Conservation (phyloP, 345 rosid species). For the Eucalyptus polybractea region DNA sequence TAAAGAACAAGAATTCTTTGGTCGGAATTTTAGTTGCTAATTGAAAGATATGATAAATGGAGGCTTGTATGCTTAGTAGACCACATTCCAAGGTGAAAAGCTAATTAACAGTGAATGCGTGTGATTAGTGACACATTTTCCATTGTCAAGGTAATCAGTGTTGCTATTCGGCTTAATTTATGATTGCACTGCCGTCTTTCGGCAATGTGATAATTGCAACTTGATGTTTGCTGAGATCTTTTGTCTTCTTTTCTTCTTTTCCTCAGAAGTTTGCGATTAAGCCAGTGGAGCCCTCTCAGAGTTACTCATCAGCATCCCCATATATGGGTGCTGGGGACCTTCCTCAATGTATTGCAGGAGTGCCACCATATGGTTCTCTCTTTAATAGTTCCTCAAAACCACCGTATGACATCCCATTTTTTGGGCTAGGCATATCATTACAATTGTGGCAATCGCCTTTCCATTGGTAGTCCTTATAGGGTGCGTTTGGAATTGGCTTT, state of each 20-base stretch:
- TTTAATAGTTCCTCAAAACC: conserved; percentile 77
- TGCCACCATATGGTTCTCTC: conserved; percentile 78
- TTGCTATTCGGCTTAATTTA: too few species aligned
- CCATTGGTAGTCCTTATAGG: conserved; percentile 63
- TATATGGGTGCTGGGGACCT: conserved; percentile 67
- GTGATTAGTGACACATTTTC: too few species aligned
- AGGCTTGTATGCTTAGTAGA: too few species aligned
- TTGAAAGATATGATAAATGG: too few species aligned
- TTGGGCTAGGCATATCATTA: conserved; percentile 87
- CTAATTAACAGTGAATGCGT: too few species aligned
- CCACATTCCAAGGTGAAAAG: too few species aligned
- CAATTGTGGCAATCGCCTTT: conserved; percentile 52
- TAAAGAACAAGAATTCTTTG: too few species aligned
- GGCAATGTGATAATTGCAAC: neutral
- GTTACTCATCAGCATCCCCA: conserved; percentile 56
- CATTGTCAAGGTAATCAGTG: too few species aligned
- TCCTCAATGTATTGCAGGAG: conserved; percentile 75
- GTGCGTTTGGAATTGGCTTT: too few species aligned
- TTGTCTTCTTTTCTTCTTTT: neutral
- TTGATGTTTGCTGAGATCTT: neutral
- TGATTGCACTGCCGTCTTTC: neutral
- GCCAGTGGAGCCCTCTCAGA: conserved; percentile 53
- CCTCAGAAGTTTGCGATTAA: conserved; percentile 67
- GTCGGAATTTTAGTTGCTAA: too few species aligned
- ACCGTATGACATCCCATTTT: conserved; percentile 71